Percentiles rank a stretch among this genome's conserved stretches.
These are phyloP conservation scores for Populus tomentosa DNA, from an alignment of 441 rosid species.

Conservation along the genomic window DNA sequence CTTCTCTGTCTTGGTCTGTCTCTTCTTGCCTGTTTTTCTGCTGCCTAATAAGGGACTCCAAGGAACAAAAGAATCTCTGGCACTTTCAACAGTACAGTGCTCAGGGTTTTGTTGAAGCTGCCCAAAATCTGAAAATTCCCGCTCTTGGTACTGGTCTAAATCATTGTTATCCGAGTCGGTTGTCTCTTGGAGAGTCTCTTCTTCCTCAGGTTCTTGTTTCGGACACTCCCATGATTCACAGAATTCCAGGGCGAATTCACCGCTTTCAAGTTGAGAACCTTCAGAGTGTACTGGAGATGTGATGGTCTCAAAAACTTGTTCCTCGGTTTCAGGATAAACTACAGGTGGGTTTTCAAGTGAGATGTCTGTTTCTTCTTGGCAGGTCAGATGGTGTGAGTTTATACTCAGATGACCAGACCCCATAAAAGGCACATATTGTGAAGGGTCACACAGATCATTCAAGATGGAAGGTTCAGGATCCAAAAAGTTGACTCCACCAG, in stretches of 20 bases:
- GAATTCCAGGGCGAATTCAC: slow-evolving; percentile 42
- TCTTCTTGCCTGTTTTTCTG: slow-evolving; percentile 21
- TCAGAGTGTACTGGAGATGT: slow-evolving; percentile 32
- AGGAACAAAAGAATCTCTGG: slow-evolving; percentile 3
- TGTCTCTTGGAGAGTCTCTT: slow-evolving; percentile 22
- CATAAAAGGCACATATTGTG: slow-evolving; percentile 25
- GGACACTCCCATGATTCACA: slow-evolving; percentile 38
- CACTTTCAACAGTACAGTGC: slow-evolving; percentile 1
- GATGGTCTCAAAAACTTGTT: slow-evolving; percentile 23
- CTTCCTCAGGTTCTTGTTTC: slow-evolving; percentile 54
- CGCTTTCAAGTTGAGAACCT: slow-evolving; percentile 35
- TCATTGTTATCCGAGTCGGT: slow-evolving; percentile 25
- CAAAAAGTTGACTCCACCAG: slow-evolving; percentile 30
- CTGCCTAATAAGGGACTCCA: slow-evolving; percentile 12
- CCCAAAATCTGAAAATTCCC: slow-evolving; percentile 11
- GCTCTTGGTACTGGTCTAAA: background rate
- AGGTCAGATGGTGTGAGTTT: slow-evolving; percentile 22
- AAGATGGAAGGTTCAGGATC: slow-evolving; percentile 32
- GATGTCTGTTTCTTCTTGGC: slow-evolving; percentile 28
- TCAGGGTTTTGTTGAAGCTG: slow-evolving; percentile 14
- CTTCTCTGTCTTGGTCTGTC: slow-evolving; percentile 31
- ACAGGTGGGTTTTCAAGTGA: slow-evolving; percentile 20
- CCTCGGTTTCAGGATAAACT: slow-evolving; percentile 30
- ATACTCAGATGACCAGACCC: slow-evolving; percentile 25
- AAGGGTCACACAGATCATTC: slow-evolving; percentile 19